Evolutionary conservation across 2,329 filamentous ascomycete genomes (phyloP), one percentile per base, ranked within the genome.

Genomic region (Neonectria ditissima): DNA sequence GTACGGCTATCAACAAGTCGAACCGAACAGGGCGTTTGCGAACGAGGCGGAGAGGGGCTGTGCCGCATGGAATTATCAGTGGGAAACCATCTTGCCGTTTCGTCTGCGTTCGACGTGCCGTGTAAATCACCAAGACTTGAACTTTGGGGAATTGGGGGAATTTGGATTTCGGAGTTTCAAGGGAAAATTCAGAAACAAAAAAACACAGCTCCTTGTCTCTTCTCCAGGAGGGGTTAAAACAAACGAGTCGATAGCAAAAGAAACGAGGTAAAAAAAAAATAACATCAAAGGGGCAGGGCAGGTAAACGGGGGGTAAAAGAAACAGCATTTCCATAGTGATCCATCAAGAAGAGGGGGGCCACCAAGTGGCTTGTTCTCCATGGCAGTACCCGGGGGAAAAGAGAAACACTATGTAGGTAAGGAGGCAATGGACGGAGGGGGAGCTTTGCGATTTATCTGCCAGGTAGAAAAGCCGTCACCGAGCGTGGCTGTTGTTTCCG

Each of bases 291-390:
- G 45, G 51, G 37, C 53, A 44, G 62, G 48, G 55, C 55, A 65
- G 67, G 57, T 57, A 59, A 66, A 63, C 51, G 56, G 59, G 60
- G 30, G 52, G 64, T 68, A 72, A 65, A 68, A 65, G 63, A 67
- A 69, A 72, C 70, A 73, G 71, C 73, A 75, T 73, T 72, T 76
- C 72, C 71, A 73, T 74, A 68, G 60, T 63, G 69, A 74, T 70
- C 75, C 68, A 71, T 71, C 69, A 59, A 68, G 61, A 60, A 54
- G 28, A 62, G 67, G 54, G 62, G 55, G 55, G 55, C 65, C 59
- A 56, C 62, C 54, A 60, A 60, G 57, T 62, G 57, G 59, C 57
- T 26, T 41, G 43, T 58, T 69, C 67, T 71, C 50, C 58, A 67
- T 63, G 59, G 65, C 55, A 65, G 50, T 65, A 66, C 62, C 71